These are phyloP conservation scores for Diospyros lotus DNA, from an alignment of 148 eudicot genomes.

Conservation along the genomic window DNA sequence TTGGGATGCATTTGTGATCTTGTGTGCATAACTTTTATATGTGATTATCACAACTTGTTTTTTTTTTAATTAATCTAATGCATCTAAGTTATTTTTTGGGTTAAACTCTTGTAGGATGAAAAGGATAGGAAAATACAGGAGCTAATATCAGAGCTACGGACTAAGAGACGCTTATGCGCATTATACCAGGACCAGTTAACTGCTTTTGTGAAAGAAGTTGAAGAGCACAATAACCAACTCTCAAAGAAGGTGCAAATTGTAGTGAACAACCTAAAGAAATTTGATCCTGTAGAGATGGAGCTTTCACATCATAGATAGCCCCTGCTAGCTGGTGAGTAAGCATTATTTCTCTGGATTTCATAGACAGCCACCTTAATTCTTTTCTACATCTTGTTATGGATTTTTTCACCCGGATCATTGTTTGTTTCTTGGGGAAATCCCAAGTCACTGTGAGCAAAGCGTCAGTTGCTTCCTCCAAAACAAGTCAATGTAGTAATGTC, in stretches of 20 bases:
- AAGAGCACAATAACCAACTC: conserved; percentile 18
- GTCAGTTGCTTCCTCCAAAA: neutral
- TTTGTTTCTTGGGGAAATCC: neutral
- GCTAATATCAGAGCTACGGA: conserved; percentile 17
- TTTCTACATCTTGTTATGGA: neutral
- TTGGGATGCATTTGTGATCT: too few species aligned
- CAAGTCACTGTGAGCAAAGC: neutral
- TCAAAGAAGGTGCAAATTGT: conserved; percentile 23
- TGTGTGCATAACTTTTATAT: too few species aligned
- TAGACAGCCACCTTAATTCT: neutral
- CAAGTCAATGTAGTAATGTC: neutral
- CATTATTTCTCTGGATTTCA: neutral
- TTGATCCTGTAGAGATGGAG: conserved; percentile 14
- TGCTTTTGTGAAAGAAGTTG: conserved; percentile 19
- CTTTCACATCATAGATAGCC: conserved; percentile 13
- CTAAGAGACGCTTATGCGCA: conserved; percentile 13
- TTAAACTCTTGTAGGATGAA: neutral
- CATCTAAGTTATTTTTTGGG: too few species aligned
- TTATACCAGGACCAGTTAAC: conserved; percentile 16
- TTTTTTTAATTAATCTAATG: neutral
- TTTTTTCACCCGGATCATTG: neutral
- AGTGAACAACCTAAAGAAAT: conserved; percentile 17
- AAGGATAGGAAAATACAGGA: conserved; percentile 25
- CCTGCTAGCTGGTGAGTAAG: conserved; percentile 9
- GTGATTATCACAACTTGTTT: too few species aligned